Percentiles rank a stretch among this genome's conserved stretches.
Conservation (phyloP, 148 eudicot species). For the Heliamphora exappendiculata region DNA sequence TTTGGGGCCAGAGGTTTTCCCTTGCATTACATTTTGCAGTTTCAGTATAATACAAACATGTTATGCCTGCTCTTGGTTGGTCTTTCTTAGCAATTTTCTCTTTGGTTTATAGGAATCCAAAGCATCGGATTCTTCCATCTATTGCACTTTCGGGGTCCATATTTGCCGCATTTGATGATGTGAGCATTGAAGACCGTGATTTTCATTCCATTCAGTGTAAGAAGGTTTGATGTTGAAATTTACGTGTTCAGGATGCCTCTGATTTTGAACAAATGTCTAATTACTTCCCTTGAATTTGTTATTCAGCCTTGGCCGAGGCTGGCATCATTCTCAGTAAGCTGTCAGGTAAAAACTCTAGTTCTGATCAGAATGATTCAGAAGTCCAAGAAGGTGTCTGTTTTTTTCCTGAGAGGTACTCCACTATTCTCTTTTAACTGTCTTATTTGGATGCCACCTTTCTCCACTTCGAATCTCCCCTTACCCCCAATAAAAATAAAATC, state of each 20-base stretch:
- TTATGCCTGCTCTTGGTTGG: conserved; percentile 3
- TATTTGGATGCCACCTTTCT: background rate
- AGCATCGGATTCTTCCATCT: conserved; percentile 47
- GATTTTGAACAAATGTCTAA: conserved; percentile 9
- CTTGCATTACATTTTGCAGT: background rate
- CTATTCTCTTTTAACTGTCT: background rate
- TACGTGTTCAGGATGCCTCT: background rate
- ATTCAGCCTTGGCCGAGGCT: conserved; percentile 81
- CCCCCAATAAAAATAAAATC: background rate
- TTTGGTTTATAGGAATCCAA: conserved; percentile 48
- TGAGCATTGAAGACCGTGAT: conserved; percentile 57
- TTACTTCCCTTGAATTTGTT: conserved; percentile 5
- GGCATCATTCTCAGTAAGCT: conserved; percentile 75
- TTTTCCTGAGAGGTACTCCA: conserved; percentile 72
- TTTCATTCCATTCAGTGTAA: conserved; percentile 76
- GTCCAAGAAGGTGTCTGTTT: conserved; percentile 32
- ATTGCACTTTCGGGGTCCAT: conserved; percentile 64
- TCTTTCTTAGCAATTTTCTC: background rate
- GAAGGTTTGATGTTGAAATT: conserved; percentile 17
- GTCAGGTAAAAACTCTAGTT: conserved; percentile 18
- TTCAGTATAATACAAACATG: background rate
- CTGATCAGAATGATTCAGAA: conserved; percentile 16
- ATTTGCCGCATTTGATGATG: conserved; percentile 66
- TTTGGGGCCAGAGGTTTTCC: background rate
- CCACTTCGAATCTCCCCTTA: background rate